A percentile compares a stretch with the other conserved stretches of the same genome.
Evolutionary conservation across 768 basidiomycete genomes (phyloP).

Genomic region (Hericium erinaceus): DNA sequence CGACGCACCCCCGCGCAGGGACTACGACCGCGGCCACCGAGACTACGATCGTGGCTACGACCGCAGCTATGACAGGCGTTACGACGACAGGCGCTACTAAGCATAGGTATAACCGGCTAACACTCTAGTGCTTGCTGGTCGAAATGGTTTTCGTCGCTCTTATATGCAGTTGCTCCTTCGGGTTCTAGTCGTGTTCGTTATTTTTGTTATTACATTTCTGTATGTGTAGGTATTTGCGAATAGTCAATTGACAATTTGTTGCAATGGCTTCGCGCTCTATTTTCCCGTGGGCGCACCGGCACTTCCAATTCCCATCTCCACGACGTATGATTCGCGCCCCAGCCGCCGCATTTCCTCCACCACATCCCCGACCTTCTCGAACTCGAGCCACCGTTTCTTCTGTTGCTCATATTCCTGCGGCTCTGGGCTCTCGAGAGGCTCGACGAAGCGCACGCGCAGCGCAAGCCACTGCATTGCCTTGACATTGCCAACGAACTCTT

Average conservation of each 20-base stretch:
- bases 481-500: constrained; percentile 57
- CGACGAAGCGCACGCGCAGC: constrained; percentile 50
- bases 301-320: constrained; percentile 60
- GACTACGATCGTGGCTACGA: constrained; percentile 24
- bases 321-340: constrained; percentile 34
- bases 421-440: constrained; percentile 24
- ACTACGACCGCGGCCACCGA: constrained; percentile 34
- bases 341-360: not conserved
- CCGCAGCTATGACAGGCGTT: constrained; percentile 1
- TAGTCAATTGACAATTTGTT: not conserved
- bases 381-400: constrained; percentile 41
- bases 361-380: constrained; percentile 26
- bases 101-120: not conserved
- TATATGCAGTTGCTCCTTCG: too few species aligned
- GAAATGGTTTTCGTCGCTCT: not conserved
- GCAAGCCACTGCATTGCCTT: constrained; percentile 78
- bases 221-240: not conserved
- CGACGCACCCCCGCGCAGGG: constrained; percentile 26
- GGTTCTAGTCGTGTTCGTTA: not conserved
- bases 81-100: constrained; percentile 29
- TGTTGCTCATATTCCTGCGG: not conserved
- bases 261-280: not conserved
- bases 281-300: constrained; percentile 5
- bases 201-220: not conserved
- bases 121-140: not conserved